Conservation (phyloP, 75 land plant species). For the Selaginella tamariscina region DNA sequence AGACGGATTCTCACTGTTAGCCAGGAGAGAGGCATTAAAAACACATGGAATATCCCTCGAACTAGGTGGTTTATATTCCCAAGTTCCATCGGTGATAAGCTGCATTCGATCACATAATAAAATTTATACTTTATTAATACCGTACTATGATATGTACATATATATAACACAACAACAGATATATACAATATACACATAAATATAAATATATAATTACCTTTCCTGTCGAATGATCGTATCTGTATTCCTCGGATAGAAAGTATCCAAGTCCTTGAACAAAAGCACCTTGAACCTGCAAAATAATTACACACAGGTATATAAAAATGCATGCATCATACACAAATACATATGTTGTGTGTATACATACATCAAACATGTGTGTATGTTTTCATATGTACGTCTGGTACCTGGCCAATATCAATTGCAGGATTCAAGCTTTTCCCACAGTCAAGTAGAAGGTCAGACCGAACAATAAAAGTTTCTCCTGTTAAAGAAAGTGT, state of each 20-base stretch:
- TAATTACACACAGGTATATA: no score
- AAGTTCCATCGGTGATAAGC: constrained; percentile 32
- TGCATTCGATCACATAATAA: constrained; percentile 5
- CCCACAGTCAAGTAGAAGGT: constrained; percentile 36
- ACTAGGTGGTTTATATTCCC: constrained; percentile 29
- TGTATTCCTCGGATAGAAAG: constrained; percentile 30
- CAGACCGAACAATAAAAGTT: constrained; percentile 26
- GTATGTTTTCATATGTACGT: no score
- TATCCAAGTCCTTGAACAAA: constrained; percentile 36
- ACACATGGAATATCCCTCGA: constrained; percentile 32
- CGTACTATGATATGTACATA: no score
- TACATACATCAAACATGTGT: no score
- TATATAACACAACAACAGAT: not conserved
- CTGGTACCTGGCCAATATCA: constrained; percentile 41
- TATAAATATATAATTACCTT: constrained; percentile 18
- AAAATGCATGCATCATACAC: no score
- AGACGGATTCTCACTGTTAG: constrained; percentile 28
- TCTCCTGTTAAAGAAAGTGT: constrained; percentile 20
- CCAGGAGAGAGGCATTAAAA: constrained; percentile 27
- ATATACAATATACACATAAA: constrained; percentile 3
- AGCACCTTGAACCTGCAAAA: constrained; percentile 32
- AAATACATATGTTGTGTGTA: no score
- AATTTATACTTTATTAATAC: no score
- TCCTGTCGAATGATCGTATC: constrained; percentile 16
- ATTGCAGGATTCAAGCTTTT: constrained; percentile 40